Evolutionary conservation across 2,329 filamentous ascomycete genomes (phyloP), one percentile per base, ranked within the genome.

Genomic region (Orbilia oligospora): DNA sequence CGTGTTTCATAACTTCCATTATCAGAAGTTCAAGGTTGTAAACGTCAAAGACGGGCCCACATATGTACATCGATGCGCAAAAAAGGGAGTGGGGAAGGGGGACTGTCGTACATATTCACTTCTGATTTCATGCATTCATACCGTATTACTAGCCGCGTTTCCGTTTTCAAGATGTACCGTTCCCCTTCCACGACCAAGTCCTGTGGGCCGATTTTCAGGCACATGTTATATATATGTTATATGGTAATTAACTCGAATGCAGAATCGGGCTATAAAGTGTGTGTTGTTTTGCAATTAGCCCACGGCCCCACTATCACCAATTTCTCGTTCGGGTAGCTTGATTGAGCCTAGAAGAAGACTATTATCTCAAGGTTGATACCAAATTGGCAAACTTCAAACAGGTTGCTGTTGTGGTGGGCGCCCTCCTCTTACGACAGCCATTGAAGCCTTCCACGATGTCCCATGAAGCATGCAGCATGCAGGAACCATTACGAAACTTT

Each of bases 311-410:
- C 56, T 46, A 38, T 55, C 33, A 46, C 41, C 68, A 27, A 38
- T 65, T 71, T 71, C 68, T 71, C 68, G 22, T 48, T 61, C 20
- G 56, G 56, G 33, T 71, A 36, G 22, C 68, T 71, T 44, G 46
- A 55, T 71, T 65, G 22, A 61, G 68, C 10, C 36, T 71, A 64
- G 68, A 24, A 22, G 18, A 27, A 20, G 44, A 49, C 24, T 18
- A 44, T n/a, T 30, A 16, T 71, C 68, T 71, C 68, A 30, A 56
- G 16, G 36, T 64, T 71, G 36, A 55, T 64, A 46, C 68, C 68
- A 30, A 55, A 64, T 64, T 30, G 56, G 65, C 49, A 56, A 48
- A 36, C 14, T n/a, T 27, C 24, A 44, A 38, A 71, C 68, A 5
- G n/a, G 10, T 18, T 46, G 44, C 6, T 46, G 41, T 12, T 46